These are phyloP conservation scores for Lonicera japonica DNA, from an alignment of 129 eudicot species.

Conservation along the genomic window DNA sequence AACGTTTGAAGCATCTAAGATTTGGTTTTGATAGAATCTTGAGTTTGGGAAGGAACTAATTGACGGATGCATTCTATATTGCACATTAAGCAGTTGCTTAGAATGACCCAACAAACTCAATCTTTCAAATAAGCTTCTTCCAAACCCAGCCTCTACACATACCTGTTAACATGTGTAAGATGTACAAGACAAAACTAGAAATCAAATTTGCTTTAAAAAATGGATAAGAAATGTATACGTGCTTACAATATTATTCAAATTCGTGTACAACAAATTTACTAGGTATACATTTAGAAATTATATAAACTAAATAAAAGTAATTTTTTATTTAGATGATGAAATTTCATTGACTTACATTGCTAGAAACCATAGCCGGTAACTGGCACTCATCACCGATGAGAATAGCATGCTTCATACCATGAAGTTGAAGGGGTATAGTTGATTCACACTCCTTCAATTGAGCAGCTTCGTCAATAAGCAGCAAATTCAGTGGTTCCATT, in stretches of 20 bases:
- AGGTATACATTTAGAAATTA: no score
- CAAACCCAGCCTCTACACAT: conserved; percentile 34
- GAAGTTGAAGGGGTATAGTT: conserved; percentile 43
- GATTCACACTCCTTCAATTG: conserved; percentile 50
- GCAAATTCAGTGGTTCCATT: conserved; percentile 25
- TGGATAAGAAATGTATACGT: no score
- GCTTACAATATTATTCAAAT: no score
- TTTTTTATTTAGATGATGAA: neutral
- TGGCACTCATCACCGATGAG: conserved; percentile 56
- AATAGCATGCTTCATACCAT: conserved; percentile 35
- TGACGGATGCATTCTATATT: conserved; percentile 54
- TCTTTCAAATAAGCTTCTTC: conserved; percentile 46
- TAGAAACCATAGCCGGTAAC: conserved; percentile 44
- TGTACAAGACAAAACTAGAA: neutral
- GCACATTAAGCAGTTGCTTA: conserved; percentile 37
- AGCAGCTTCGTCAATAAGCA: conserved; percentile 53
- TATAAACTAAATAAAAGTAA: no score
- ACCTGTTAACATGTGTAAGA: conserved; percentile 15
- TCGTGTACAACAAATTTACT: no score
- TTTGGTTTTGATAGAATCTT: conserved; percentile 31
- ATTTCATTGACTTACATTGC: conserved; percentile 30
- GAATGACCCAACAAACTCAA: conserved; percentile 36
- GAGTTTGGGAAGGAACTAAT: conserved; percentile 42
- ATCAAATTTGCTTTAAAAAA: neutral
- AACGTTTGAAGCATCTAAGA: conserved; percentile 35